Evolutionary conservation across 345 rosid genomes (phyloP), one percentile per base, ranked within the genome.

Genomic region (Gossypium ekmanianum): DNA sequence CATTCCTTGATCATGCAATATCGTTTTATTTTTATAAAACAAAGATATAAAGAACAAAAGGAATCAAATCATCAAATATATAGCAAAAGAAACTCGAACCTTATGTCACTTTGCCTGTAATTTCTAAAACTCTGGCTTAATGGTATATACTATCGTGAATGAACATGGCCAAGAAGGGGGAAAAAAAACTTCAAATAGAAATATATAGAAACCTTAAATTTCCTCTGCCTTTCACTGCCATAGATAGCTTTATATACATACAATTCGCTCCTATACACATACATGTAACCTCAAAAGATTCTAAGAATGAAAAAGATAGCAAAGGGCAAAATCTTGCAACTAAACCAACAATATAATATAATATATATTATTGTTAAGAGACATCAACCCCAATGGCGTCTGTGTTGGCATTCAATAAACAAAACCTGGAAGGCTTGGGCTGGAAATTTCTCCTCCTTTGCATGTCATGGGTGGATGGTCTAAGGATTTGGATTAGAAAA

Each of bases 401-500:
- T 34, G 24, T 24, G 44, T 67, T 78, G 34, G 68, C 78, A 62
- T 82, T 76, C 76, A 73, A 78, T 61, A 57, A 13, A 62, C 75
- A 80, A 65, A 84, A 84, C 83, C 85, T 80, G 65, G 82, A 72
- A 18, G 82, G 87, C 39, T 13, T 79, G 24, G 81, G 87, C 75
- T 71, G 74, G 66, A 85, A 85, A 34, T 75, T 77, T 70, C 84
- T 76, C 50, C 82, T 79, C 81, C 84, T 73, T 3, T 71, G 77
- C 18, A 74, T 43, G 47, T 74, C 64, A 47, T 68, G 78, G 29
- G 69, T 62, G 2, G 84, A 81, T 7, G 86, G 88, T 17, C 77
- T 85, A 58, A 79, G 75, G 44, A 79, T 75, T 51, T 81, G 88
- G 16, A 77, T 62, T 20, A 88, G 77, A 59, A 83, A 44, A 0